phyloP scores from a whole-genome alignment of 176 grass and related monocot species.

The Areca catechu region DNA sequence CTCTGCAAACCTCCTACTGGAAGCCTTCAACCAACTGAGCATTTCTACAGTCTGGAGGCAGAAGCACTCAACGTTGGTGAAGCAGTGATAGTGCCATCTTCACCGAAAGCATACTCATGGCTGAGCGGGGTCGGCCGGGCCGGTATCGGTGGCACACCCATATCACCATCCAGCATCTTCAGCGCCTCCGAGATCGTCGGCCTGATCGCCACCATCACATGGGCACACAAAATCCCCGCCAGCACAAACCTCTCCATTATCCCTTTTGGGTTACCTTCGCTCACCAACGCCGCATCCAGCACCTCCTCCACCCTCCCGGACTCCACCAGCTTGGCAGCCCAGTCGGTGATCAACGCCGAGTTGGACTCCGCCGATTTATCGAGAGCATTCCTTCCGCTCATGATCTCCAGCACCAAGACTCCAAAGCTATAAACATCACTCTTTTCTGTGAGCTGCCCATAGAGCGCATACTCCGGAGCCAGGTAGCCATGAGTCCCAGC shows the following conservation, averaged over 20 bases:
- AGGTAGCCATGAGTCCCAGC: conserved; percentile 94
- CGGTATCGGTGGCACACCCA: conserved; percentile 58
- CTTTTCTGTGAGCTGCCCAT: conserved; percentile 88
- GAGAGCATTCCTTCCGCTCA: conserved; percentile 57
- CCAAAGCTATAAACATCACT: conserved; percentile 99
- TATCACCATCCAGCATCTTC: conserved; percentile 81
- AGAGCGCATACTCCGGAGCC: conserved; percentile 86
- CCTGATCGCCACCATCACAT: conserved; percentile 72
- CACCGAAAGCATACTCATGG: conserved; percentile 28
- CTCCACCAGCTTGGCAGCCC: conserved; percentile 65
- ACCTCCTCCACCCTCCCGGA: conserved; percentile 40
- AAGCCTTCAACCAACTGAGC: conserved; percentile 37
- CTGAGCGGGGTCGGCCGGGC: conserved; percentile 59
- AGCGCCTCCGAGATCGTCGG: conserved; percentile 75
- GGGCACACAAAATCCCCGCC: conserved; percentile 72
- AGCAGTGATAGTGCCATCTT: conserved; percentile 31
- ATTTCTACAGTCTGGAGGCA: conserved; percentile 36
- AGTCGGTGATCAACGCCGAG: conserved; percentile 74
- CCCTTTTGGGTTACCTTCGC: conserved; percentile 20
- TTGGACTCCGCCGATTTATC: conserved; percentile 61
- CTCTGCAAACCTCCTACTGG: no score
- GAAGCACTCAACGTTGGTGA: conserved; percentile 32
- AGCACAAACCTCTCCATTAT: conserved; percentile 83
- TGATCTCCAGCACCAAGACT: conserved; percentile 68
- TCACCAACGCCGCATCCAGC: conserved; percentile 26